Percentiles rank a stretch among this genome's conserved stretches.
phyloP scores from a whole-genome alignment of 225 moss, liverwort and hornwort species.

The Climacium dendroides region DNA sequence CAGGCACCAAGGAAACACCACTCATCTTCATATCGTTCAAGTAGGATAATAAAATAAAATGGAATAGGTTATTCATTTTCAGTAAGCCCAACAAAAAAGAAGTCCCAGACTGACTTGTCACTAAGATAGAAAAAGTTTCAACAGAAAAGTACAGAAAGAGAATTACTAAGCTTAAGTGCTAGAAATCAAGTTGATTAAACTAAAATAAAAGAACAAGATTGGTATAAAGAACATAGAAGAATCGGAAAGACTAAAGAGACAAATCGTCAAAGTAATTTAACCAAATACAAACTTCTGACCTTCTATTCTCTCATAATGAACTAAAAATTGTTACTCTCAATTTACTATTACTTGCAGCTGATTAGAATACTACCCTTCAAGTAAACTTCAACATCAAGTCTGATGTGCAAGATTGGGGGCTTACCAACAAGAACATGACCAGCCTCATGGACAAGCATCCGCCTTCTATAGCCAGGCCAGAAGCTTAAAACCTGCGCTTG shows the following conservation, averaged over 20 bases:
- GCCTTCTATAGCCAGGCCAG: constrained; percentile 66
- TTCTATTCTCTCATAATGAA: not conserved
- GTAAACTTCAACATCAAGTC: not conserved
- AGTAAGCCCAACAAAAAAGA: not conserved
- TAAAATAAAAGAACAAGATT: not conserved
- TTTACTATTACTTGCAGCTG: not conserved
- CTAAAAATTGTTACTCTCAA: not conserved
- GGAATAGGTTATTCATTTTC: not conserved
- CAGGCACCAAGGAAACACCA: not conserved
- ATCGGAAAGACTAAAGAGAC: not conserved
- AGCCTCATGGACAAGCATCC: constrained; percentile 92
- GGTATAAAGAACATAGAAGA: not conserved
- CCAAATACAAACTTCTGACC: not conserved
- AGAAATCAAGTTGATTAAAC: not conserved
- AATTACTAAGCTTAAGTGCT: not conserved
- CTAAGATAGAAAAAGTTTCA: not conserved
- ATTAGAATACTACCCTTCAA: not conserved
- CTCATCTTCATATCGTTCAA: not conserved
- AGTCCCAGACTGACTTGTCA: not conserved
- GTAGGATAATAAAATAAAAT: not conserved
- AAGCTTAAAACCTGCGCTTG: constrained; percentile 64
- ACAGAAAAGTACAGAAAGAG: not conserved
- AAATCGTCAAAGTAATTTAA: not conserved
- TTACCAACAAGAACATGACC: constrained; percentile 95
- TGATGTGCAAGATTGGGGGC: not conserved